Evolutionary conservation across 1,284 basidiomycete genomes (phyloP).

Genomic region (Tylopilus sp.): DNA sequence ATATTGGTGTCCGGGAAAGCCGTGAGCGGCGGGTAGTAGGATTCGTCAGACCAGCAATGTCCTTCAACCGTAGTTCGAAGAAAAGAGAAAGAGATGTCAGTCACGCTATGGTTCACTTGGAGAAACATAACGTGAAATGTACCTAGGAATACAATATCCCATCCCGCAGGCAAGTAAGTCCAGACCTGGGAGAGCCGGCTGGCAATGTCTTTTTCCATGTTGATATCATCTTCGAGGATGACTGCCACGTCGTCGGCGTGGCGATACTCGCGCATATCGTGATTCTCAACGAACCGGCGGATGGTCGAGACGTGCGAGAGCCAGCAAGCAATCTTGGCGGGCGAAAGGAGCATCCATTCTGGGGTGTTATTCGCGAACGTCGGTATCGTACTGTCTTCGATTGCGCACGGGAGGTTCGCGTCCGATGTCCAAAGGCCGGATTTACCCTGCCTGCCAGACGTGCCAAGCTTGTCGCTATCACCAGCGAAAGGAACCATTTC

Average conservation of each 20-base stretch:
- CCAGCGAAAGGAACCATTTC: conserved; percentile 2
- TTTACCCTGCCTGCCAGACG: background rate
- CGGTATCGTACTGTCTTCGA: conserved; percentile 54
- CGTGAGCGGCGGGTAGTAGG: conserved; percentile 47
- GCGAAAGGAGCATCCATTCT: conserved; percentile 62
- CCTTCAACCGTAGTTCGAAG: conserved; percentile 52
- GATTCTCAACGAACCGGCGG: conserved; percentile 50
- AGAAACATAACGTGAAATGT: conserved; percentile 25
- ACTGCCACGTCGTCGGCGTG: conserved; percentile 53
- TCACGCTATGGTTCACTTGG: background rate
- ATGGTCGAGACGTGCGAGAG: conserved; percentile 75
- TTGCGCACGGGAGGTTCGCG: conserved; percentile 59
- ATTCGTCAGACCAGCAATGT: conserved; percentile 80
- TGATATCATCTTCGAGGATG: conserved; percentile 84
- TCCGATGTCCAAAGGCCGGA: background rate
- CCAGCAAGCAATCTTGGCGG: conserved; percentile 78
- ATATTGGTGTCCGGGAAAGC: conserved; percentile 37
- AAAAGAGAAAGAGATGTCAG: conserved; percentile 3
- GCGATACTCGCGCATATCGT: conserved; percentile 6
- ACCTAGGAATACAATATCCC: conserved; percentile 86
- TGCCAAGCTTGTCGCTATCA: background rate
- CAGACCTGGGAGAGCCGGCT: conserved; percentile 63
- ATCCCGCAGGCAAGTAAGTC: conserved; percentile 66
- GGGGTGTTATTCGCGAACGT: conserved; percentile 53
- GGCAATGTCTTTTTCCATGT: conserved; percentile 78